Percentiles rank a stretch among this genome's conserved stretches.
Evolutionary conservation across 2,329 filamentous ascomycete genomes (phyloP).

Genomic region (Sporothrix luriei): DNA sequence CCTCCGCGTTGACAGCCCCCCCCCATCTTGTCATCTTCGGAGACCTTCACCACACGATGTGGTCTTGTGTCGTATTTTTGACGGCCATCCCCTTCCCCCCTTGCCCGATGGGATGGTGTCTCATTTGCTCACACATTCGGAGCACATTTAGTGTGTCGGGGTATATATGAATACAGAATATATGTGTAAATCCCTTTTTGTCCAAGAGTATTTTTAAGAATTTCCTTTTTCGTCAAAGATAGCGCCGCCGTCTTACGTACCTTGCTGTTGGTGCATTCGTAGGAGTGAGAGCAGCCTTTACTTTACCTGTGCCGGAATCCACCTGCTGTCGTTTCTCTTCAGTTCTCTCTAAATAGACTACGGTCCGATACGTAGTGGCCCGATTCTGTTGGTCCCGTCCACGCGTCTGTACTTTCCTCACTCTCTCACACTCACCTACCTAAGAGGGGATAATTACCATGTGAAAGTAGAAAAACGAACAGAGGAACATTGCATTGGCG

Average conservation of each 20-base stretch:
- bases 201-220: neutral
- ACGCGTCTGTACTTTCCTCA: too few relatives aligned
- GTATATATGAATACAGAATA: neutral
- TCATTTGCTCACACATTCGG: neutral
- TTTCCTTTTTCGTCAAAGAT: constrained; percentile 9
- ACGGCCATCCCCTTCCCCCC: neutral
- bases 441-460: neutral
- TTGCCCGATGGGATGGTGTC: neutral
- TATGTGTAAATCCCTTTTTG: neutral
- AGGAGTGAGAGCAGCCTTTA: neutral
- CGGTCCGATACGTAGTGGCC: constrained; percentile 14
- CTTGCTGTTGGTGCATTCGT: neutral
- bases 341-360: constrained; percentile 6
- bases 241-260: neutral
- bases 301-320: neutral
- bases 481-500: neutral
- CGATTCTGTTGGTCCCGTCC: neutral
- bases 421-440: too few relatives aligned
- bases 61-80: neutral
- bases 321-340: too few relatives aligned
- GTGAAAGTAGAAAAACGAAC: neutral
- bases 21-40: neutral
- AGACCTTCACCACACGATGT: neutral
- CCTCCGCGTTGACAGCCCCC: neutral
- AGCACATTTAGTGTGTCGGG: too few relatives aligned